phyloP scores from a whole-genome alignment of 2,329 filamentous ascomycete genomes.

The Hirsutella thompsonii region DNA sequence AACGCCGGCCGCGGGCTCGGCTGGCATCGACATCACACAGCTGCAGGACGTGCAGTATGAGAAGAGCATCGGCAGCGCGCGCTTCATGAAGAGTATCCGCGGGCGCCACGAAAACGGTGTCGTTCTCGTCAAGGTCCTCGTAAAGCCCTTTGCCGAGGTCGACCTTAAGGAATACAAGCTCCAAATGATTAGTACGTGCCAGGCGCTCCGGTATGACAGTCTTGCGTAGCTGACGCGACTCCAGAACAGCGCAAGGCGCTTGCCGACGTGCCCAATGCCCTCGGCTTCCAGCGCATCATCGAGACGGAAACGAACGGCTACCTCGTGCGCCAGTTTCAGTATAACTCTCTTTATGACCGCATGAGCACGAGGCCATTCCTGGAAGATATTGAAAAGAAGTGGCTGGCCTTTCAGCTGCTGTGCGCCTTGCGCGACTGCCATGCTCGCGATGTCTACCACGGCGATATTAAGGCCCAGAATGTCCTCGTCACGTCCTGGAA shows the following conservation, averaged over 20 bases:
- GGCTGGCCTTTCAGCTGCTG: conserved; percentile 90
- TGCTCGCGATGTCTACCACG: conserved; percentile 78
- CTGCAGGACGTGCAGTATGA: conserved; percentile 85
- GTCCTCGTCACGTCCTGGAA: conserved; percentile 97
- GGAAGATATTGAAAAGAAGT: conserved; percentile 97
- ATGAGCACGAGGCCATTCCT: conserved; percentile 92
- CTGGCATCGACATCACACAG: conserved; percentile 88
- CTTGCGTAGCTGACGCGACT: background rate
- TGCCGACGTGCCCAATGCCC: conserved; percentile 75
- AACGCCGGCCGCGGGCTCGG: conserved; percentile 79
- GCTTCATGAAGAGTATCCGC: conserved; percentile 94
- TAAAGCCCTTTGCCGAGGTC: conserved; percentile 80
- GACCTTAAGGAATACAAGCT: conserved; percentile 68
- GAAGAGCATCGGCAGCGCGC: conserved; percentile 76
- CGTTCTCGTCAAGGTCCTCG: conserved; percentile 86
- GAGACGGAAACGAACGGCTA: conserved; percentile 89
- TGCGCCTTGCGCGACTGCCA: conserved; percentile 90
- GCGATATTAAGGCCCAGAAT: conserved; percentile 98
- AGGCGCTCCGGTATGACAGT: background rate
- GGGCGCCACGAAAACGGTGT: conserved; percentile 83
- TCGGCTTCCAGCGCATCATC: conserved; percentile 80
- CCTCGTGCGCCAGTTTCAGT: conserved; percentile 85
- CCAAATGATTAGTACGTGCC: conserved; percentile 55
- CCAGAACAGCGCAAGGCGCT: conserved; percentile 69
- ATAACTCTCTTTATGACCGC: conserved; percentile 93